phyloP scores from a whole-genome alignment of 371 early-diverging fungal species.

The Mucor circinelloides region DNA sequence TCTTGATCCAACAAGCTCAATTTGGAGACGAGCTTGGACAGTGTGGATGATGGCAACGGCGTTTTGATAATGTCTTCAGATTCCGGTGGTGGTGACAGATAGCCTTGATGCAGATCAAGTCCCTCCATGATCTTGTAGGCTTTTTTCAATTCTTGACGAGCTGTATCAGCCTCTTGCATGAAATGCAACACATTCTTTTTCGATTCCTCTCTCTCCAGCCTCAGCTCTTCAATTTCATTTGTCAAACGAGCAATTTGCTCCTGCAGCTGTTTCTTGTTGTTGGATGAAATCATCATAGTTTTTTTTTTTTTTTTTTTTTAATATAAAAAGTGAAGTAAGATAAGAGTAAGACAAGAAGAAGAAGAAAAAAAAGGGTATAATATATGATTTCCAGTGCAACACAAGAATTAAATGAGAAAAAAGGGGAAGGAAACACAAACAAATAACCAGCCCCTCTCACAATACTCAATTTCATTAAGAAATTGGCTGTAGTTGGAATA shows the following conservation, averaged over 20 bases:
- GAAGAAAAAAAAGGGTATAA: neutral
- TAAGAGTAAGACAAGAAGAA: neutral
- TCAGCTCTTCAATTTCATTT: slow-evolving; percentile 45
- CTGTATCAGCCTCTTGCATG: slow-evolving; percentile 38
- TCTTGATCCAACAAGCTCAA: neutral
- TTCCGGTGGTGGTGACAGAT: slow-evolving; percentile 6
- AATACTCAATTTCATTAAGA: neutral
- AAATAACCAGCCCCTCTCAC: neutral
- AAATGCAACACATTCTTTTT: slow-evolving; percentile 47
- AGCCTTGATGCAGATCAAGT: neutral
- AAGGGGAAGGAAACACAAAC: neutral
- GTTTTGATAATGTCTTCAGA: neutral
- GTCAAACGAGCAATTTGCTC: slow-evolving; percentile 29
- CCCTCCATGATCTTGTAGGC: slow-evolving; percentile 25
- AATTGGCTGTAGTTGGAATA: slow-evolving; percentile 37
- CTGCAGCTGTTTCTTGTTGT: slow-evolving; percentile 29
- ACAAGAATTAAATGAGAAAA: slow-evolving; percentile 1
- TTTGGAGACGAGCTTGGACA: neutral
- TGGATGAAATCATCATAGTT: slow-evolving; percentile 9
- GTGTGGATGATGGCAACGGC: neutral
- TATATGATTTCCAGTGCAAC: neutral
- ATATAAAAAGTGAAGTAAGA: neutral
- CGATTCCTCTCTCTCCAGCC: slow-evolving; percentile 40
- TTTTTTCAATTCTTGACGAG: slow-evolving; percentile 28
- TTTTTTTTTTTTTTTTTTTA: too few species aligned